Percentiles rank a stretch among this genome's conserved stretches.
Conservation (phyloP, 805 yeast genomes). For the Schizosaccharomyces japonicus region DNA sequence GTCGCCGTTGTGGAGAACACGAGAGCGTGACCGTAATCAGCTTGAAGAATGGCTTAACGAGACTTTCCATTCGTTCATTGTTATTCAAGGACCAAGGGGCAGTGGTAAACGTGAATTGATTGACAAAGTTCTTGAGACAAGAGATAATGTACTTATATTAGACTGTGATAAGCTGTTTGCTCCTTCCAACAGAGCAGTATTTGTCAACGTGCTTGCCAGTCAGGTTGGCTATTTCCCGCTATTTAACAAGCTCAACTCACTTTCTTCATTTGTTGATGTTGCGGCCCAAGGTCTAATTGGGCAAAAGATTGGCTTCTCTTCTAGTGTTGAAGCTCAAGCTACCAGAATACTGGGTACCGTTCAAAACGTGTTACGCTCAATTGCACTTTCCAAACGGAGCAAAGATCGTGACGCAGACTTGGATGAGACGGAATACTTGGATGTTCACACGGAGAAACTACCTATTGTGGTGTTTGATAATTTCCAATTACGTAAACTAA, state of each 20-base stretch:
- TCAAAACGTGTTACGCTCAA: constrained; percentile 45
- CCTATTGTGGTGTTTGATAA: constrained; percentile 72
- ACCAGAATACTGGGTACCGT: constrained; percentile 57
- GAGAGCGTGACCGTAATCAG: constrained; percentile 42
- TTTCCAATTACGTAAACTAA: constrained; percentile 16
- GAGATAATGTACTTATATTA: constrained; percentile 34
- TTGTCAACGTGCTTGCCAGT: constrained; percentile 41
- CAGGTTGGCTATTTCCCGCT: constrained; percentile 82
- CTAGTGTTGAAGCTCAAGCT: constrained; percentile 56
- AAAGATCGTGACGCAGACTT: constrained; percentile 16
- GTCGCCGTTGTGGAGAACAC: constrained; percentile 34
- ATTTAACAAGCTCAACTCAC: constrained; percentile 72
- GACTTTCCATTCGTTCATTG: constrained; percentile 70
- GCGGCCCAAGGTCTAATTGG: constrained; percentile 80
- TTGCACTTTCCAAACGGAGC: constrained; percentile 18
- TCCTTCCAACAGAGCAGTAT: constrained; percentile 46
- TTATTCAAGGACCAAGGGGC: constrained; percentile 82
- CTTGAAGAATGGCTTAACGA: constrained; percentile 62
- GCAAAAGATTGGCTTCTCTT: constrained; percentile 74
- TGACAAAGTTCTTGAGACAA: constrained; percentile 37
- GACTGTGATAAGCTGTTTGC: constrained; percentile 62
- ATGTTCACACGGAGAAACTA: constrained; percentile 60
- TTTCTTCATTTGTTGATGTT: constrained; percentile 59
- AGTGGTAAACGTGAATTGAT: constrained; percentile 77
- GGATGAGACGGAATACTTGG: constrained; percentile 61